These are phyloP conservation scores for Fusarium cicatricum DNA, from an alignment of 2,329 filamentous ascomycete species.

Conservation along the genomic window DNA sequence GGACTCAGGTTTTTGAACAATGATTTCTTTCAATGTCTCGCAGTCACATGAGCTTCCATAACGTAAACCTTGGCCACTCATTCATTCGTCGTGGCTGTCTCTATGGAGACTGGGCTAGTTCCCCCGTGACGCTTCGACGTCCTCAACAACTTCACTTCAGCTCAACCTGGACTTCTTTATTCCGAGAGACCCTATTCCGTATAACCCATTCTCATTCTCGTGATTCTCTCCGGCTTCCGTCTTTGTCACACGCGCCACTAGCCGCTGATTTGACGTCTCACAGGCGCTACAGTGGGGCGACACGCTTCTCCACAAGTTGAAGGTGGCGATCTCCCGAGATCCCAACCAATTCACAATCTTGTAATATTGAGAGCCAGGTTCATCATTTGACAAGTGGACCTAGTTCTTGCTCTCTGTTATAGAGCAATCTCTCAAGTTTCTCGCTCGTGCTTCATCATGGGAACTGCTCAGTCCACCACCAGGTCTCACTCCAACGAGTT, in stretches of 20 bases:
- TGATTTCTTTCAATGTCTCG: too few species aligned
- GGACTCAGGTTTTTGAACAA: neutral
- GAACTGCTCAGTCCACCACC: conserved; percentile 11
- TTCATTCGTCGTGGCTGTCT: conserved; percentile 16
- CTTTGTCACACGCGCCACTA: conserved; percentile 25
- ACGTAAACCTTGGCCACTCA: neutral
- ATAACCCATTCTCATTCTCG: neutral
- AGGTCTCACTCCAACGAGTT: conserved; percentile 28
- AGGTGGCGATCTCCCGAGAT: conserved; percentile 23
- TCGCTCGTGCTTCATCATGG: conserved; percentile 14
- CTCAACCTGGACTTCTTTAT: neutral
- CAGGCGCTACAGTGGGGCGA: conserved; percentile 26
- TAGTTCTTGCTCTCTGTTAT: neutral
- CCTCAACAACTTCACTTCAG: neutral
- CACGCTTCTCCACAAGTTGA: conserved; percentile 30
- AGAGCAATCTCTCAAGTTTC: neutral
- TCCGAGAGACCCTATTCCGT: neutral
- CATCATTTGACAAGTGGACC: neutral
- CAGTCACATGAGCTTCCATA: conserved; percentile 16
- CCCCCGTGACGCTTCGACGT: neutral
- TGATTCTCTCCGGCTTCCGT: conserved; percentile 14
- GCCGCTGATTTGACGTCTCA: conserved; percentile 32
- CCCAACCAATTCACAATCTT: conserved; percentile 1
- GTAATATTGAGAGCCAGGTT: neutral
- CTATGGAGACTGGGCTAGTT: conserved; percentile 4